phyloP scores from a whole-genome alignment of 2,329 filamentous ascomycete genomes.

The Scleromitrula shiraiana region DNA sequence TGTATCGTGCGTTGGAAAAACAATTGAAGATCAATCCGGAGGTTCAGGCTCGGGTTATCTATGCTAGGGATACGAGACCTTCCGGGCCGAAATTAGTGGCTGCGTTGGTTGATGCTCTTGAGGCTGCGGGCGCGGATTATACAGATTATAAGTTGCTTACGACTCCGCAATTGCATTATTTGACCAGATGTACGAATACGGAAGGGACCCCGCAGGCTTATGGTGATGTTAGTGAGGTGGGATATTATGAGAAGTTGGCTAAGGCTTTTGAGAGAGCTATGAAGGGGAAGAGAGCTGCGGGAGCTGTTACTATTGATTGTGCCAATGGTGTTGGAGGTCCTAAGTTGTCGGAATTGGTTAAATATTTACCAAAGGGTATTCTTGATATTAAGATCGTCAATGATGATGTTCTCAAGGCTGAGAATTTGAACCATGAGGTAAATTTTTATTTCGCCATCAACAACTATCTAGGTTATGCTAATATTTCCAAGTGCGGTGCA shows the following conservation, averaged over 20 bases:
- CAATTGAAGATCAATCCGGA: conserved; percentile 68
- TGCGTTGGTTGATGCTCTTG: conserved; percentile 71
- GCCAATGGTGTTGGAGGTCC: conserved; percentile 95
- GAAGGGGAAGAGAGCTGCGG: conserved; percentile 64
- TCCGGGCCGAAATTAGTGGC: conserved; percentile 78
- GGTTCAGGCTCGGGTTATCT: conserved; percentile 71
- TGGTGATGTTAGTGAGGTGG: conserved; percentile 78
- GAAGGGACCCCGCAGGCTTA: conserved; percentile 81
- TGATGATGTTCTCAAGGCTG: conserved; percentile 84
- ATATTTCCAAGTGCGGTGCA: conserved; percentile 64
- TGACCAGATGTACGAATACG: conserved; percentile 91
- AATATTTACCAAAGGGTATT: conserved; percentile 64
- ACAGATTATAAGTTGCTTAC: conserved; percentile 87
- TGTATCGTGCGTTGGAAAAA: conserved; percentile 68
- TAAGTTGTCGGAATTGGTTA: conserved; percentile 79
- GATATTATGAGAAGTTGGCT: conserved; percentile 90
- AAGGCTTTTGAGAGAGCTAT: conserved; percentile 80
- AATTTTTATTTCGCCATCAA: conserved; percentile 24
- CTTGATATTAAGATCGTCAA: conserved; percentile 84
- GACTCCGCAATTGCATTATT: conserved; percentile 95
- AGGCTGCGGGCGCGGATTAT: conserved; percentile 64
- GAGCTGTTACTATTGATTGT: conserved; percentile 79
- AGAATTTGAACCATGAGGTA: conserved; percentile 82
- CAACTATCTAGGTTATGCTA: background rate
- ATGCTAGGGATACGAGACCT: conserved; percentile 85